Percentiles rank a stretch among this genome's conserved stretches.
Conservation (phyloP, 305 asterid species). For the Nicotiana rustica region DNA sequence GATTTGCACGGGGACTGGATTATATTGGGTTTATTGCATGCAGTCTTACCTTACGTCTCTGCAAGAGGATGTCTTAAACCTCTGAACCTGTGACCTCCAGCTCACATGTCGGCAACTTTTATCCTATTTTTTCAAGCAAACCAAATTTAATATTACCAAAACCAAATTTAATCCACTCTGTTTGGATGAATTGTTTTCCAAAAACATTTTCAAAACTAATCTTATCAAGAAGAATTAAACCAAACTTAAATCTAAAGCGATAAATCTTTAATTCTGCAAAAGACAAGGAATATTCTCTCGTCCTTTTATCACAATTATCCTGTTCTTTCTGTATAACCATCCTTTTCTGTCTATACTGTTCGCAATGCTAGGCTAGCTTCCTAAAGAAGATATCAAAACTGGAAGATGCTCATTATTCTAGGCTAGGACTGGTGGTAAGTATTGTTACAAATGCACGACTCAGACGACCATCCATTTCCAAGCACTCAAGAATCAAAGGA, state of each 20-base stretch:
- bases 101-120: neutral
- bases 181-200: neutral
- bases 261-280: too few relatives aligned
- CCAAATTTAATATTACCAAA: neutral
- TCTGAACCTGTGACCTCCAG: too few relatives aligned
- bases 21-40: too few relatives aligned
- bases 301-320: neutral
- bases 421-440: slow-evolving; percentile 69
- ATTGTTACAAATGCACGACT: neutral
- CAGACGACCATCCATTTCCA: neutral
- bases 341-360: neutral
- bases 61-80: too few relatives aligned
- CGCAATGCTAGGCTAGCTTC: slow-evolving; percentile 65
- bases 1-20: too few relatives aligned
- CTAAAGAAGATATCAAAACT: slow-evolving; percentile 78
- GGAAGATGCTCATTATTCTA: slow-evolving; percentile 55
- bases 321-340: neutral
- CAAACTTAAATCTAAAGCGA: neutral
- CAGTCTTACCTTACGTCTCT: too few relatives aligned
- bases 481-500: neutral
- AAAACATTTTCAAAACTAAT: neutral
- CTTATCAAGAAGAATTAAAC: neutral
- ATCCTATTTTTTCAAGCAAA: neutral
- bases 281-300: neutral
- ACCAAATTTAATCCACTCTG: neutral